Evolutionary conservation across 2,329 filamentous ascomycete species (phyloP), one percentile per base, ranked within the genome.

Genomic region (Calcarisporium arbuscula): DNA sequence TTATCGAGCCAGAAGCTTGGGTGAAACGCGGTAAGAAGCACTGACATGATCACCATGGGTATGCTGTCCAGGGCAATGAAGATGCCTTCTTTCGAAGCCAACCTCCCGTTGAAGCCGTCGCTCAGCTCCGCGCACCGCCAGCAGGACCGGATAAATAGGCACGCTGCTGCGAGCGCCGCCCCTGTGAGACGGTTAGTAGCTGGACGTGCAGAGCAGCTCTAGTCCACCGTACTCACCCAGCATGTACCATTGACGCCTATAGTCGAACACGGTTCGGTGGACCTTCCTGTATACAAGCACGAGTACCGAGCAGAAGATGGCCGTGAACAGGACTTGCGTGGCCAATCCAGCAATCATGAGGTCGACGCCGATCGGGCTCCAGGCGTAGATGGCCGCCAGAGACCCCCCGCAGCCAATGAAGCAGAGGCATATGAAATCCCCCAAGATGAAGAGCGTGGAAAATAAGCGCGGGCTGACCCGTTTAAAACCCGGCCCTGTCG

Each of bases 401-500:
- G 44, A 46, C 7, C 44, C 44, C 5, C 41, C 41, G 15, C 34
- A 37, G 18, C 44, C 44, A 10, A 46, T 44, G 28, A 46, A 44
- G 19, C 33, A 44, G 18, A 46, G 38, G 17, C 43, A 46, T 11
- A 39, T 6, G 19, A 46, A 44, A 16, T 42, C 41, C 6, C 44
- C 44, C 4, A 46, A 36, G 16, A 46, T 42, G 18, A 46, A 46
- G 3, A 41, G 29, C 3, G 32, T 38, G 12, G 44, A 32, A 14
- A 42, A 44, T 10, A 32, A 22, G 10, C 30, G 31, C 6, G 44
- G 42, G 1, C 39, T n/a, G 6, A 46, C 22, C 16, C 11, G 17
- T 2, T 19, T 20, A 15, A 46, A 36, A 5, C n/a, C 34, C 34
- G 8, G 35, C 36, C 3, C 28, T 7, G 3, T 22, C 18, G 15